Evolutionary conservation across 306 rosid species (phyloP), one percentile per base, ranked within the genome.

Genomic region (Glycine tomentella): DNA sequence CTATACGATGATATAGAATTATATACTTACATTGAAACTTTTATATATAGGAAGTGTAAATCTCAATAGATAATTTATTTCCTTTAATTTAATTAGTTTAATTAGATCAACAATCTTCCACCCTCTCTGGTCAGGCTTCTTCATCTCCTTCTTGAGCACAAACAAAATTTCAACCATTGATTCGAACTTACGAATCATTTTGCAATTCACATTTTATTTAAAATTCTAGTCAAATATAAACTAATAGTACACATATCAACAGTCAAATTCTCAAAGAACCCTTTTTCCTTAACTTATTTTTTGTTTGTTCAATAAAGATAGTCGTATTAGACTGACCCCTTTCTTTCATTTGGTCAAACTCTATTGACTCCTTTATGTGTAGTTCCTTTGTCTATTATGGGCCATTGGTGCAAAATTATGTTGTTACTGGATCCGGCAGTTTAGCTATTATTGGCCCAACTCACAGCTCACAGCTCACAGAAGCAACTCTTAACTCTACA

Each of bases 251-350:
- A 20, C 25, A 20, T 1, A 1, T 20, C 25, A 20, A 20, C 25
- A 1, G 25, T 20, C 25, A 20, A 20, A 20, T 20, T 20, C 25
- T 20, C 25, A 20, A 20, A 45, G 42, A 16, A 10, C 16, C 17
- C 36, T 67, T 67, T 17, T 46, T 9, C 9, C 56, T 17, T 68
- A 68, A 46, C 40, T 46, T 46, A 9, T 7, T 7, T 64, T 64
- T 64, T 65, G 71, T 65, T 65, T 38, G 15, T 65, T 65, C 71
- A 67, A 67, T 42, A 67, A 67, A 67, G 72, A 67, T n/a, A 42
- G 52, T 40, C 72, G 7, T 15, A 42, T 67, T 3, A 15, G 34
- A n/a, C 55, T 15, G 5, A 50, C 6, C 52, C 3, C 8, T 6
- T 69, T 20, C 20, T 69, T 48, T 1, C 8, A 8, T 16, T 69